Percentiles rank a stretch among this genome's conserved stretches.
phyloP scores from a whole-genome alignment of 805 yeast species.

The Wilhelminamyces savonicus region DNA sequence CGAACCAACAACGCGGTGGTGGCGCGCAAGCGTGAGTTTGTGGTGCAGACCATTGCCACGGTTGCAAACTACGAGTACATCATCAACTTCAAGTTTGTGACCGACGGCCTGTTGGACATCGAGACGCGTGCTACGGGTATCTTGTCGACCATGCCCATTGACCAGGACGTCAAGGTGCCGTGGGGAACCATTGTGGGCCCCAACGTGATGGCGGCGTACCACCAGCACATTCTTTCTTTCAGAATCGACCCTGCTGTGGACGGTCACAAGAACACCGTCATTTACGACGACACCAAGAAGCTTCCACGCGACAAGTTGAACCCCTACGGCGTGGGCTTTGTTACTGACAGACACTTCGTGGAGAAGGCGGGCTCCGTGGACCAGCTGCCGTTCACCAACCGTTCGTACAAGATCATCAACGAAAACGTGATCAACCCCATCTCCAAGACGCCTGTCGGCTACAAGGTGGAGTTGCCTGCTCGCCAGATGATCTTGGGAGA shows the following conservation, averaged over 20 bases:
- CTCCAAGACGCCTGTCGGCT: conserved; percentile 68
- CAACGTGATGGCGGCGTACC: conserved; percentile 77
- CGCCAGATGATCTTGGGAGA: conserved; percentile 69
- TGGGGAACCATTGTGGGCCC: conserved; percentile 77
- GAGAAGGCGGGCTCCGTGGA: conserved; percentile 69
- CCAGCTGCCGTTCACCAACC: conserved; percentile 69
- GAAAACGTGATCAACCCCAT: conserved; percentile 66
- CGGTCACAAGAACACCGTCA: conserved; percentile 72
- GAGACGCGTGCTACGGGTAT: conserved; percentile 86
- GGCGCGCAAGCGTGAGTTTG: conserved; percentile 73
- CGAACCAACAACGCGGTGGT: conserved; percentile 66
- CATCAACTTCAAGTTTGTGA: conserved; percentile 64
- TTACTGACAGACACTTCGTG: conserved; percentile 53
- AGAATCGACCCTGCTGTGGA: conserved; percentile 80
- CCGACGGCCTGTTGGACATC: conserved; percentile 70
- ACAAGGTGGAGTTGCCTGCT: conserved; percentile 69
- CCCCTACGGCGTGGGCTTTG: conserved; percentile 67
- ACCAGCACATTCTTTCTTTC: conserved; percentile 73
- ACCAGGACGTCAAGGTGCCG: conserved; percentile 58
- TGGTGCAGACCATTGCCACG: conserved; percentile 75
- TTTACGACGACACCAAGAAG: conserved; percentile 61
- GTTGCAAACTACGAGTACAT: conserved; percentile 82
- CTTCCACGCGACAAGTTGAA: conserved; percentile 51
- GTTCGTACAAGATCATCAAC: conserved; percentile 70
- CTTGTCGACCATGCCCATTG: conserved; percentile 78